phyloP scores from a whole-genome alignment of 2,329 filamentous ascomycete species.

The Aspergillus pseudotamarii region DNA sequence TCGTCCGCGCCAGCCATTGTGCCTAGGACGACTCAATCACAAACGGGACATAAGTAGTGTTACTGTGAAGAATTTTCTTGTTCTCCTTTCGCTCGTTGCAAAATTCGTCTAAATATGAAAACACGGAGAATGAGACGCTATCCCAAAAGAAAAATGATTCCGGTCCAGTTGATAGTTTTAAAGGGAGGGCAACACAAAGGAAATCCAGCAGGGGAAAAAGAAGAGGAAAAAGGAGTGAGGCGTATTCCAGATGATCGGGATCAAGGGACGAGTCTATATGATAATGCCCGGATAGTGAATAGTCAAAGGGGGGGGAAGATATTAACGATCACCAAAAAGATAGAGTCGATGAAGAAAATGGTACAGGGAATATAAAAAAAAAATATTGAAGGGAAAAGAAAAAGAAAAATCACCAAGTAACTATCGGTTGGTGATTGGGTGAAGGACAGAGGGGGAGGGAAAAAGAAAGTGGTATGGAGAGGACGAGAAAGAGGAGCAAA shows the following conservation, averaged over 20 bases:
- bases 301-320: background rate
- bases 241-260: background rate
- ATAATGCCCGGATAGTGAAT: background rate
- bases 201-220: constrained; percentile 1
- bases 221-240: constrained; percentile 7
- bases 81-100: constrained; percentile 10
- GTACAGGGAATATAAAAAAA: constrained; percentile 5
- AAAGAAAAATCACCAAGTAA: constrained; percentile 1
- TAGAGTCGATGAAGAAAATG: constrained; percentile 5
- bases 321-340: background rate
- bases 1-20: constrained; percentile 52
- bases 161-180: constrained; percentile 2
- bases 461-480: constrained; percentile 3
- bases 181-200: constrained; percentile 3
- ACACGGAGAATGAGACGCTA: constrained; percentile 4
- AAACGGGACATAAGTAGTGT: constrained; percentile 24
- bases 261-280: background rate
- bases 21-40: constrained; percentile 31
- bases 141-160: background rate
- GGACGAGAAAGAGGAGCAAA: constrained; percentile 5
- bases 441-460: constrained; percentile 6
- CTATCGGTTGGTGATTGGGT: background rate
- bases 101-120: constrained; percentile 9
- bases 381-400: background rate
- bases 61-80: constrained; percentile 8